Conservation (phyloP, 129 eudicot genomes). For the Escallonia rubra region DNA sequence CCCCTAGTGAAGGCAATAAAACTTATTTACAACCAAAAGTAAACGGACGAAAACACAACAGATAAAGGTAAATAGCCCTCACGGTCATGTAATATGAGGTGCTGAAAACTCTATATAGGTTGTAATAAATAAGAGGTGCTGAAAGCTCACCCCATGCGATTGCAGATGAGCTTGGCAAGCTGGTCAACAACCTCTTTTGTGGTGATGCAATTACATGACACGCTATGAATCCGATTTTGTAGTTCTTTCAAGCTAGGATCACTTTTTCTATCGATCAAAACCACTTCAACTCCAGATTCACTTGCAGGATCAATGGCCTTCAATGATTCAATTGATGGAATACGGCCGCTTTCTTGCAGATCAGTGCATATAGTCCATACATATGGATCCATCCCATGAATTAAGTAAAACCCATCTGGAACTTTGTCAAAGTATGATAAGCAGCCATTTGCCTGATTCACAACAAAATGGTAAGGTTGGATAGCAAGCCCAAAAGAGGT, state of each 20-base stretch:
- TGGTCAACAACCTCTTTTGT: slow-evolving; percentile 75
- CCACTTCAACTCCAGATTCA: slow-evolving; percentile 65
- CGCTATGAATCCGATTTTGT: slow-evolving; percentile 47
- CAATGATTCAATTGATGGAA: slow-evolving; percentile 83
- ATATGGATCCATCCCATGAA: slow-evolving; percentile 91
- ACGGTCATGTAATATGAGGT: slow-evolving; percentile 5
- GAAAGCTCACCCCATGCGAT: slow-evolving; percentile 70
- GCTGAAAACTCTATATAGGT: slow-evolving; percentile 18
- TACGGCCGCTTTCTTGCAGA: slow-evolving; percentile 70
- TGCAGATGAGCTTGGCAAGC: slow-evolving; percentile 76
- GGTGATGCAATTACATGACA: slow-evolving; percentile 49
- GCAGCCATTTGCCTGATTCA: slow-evolving; percentile 81
- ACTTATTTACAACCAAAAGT: slow-evolving; percentile 2
- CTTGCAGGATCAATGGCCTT: slow-evolving; percentile 51
- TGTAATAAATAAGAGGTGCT: not conserved
- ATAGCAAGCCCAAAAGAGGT: not conserved
- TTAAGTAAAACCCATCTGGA: slow-evolving; percentile 83
- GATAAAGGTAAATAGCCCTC: not conserved
- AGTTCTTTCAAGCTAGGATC: slow-evolving; percentile 73
- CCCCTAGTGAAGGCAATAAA: slow-evolving; percentile 54
- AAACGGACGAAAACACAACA: not conserved
- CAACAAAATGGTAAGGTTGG: slow-evolving; percentile 9
- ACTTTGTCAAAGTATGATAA: slow-evolving; percentile 77
- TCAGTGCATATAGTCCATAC: slow-evolving; percentile 83
- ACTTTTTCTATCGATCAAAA: slow-evolving; percentile 48